Conservation (phyloP, 2,329 filamentous ascomycete genomes). For the Exophiala sp. region DNA sequence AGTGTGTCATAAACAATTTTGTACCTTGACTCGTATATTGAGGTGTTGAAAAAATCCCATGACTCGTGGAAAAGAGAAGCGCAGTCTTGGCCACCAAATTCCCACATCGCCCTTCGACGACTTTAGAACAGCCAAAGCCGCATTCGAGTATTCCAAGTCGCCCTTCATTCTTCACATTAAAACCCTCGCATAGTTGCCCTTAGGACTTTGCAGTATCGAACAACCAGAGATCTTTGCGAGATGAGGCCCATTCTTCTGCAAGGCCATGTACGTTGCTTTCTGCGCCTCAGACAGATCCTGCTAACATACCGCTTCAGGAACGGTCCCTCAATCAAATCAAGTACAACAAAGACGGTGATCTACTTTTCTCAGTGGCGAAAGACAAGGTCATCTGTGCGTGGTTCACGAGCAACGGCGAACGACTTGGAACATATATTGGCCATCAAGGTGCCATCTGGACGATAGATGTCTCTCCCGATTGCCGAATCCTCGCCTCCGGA, state of each 20-base stretch:
- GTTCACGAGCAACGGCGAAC: conserved; percentile 97
- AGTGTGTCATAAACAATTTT: conserved; percentile 4
- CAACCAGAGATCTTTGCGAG: neutral
- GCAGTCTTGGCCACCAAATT: conserved; percentile 16
- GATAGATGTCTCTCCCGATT: conserved; percentile 90
- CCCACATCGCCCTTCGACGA: conserved; percentile 8
- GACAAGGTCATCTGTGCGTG: conserved; percentile 96
- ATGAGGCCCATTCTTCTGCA: conserved; percentile 97
- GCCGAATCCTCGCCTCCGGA: conserved; percentile 86
- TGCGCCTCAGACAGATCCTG: conserved; percentile 18
- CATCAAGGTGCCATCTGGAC: conserved; percentile 99
- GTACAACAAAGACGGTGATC: conserved; percentile 93
- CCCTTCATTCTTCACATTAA: neutral
- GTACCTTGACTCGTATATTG: conserved; percentile 1
- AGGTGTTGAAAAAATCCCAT: conserved; percentile 1
- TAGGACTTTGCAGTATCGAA: neutral
- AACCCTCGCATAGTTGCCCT: neutral
- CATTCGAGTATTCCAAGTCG: neutral
- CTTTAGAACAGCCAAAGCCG: neutral
- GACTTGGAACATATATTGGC: conserved; percentile 91
- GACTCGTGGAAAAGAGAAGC: conserved; percentile 8
- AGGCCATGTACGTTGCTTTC: conserved; percentile 65
- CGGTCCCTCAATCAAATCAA: conserved; percentile 93
- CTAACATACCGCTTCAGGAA: conserved; percentile 54
- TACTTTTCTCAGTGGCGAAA: conserved; percentile 93